A percentile compares a stretch with the other conserved stretches of the same genome.
These are phyloP conservation scores for Entomortierella beljakovae DNA, from an alignment of 192 early-diverging fungal species.

Conservation along the genomic window DNA sequence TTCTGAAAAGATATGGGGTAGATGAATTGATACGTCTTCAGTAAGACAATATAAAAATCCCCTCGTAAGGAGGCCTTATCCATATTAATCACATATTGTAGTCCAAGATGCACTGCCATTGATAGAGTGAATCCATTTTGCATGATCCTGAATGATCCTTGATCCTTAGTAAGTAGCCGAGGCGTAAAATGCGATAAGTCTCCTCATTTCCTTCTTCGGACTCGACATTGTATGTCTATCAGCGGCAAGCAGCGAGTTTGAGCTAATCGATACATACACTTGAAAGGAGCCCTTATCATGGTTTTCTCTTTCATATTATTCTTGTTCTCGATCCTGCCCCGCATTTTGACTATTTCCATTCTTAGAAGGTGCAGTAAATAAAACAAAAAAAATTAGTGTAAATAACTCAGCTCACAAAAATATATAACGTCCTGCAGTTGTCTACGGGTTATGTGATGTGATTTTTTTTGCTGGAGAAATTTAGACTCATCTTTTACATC, in stretches of 20 bases:
- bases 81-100: too few relatives aligned
- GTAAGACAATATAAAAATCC: too few relatives aligned
- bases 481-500: not conserved
- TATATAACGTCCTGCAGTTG: not conserved
- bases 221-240: not conserved
- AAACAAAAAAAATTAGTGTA: not conserved
- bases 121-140: too few relatives aligned
- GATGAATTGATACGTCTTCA: too few relatives aligned
- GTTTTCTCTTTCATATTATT: slow-evolving; percentile 10
- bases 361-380: slow-evolving; percentile 9
- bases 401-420: not conserved
- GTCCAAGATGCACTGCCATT: too few relatives aligned
- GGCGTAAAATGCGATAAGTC: not conserved
- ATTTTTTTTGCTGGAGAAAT: not conserved
- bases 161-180: not conserved
- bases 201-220: not conserved
- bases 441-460: not conserved
- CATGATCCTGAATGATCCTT: not conserved
- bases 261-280: not conserved
- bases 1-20: too few relatives aligned
- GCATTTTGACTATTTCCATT: slow-evolving; percentile 37
- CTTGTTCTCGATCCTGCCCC: slow-evolving; percentile 20
- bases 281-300: slow-evolving; percentile 24
- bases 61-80: too few relatives aligned
- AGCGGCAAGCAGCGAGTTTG: not conserved